A percentile compares a stretch with the other conserved stretches of the same genome.
Evolutionary conservation across 2,329 filamentous ascomycete genomes (phyloP).

Genomic region (Coleophoma cylindrospora): DNA sequence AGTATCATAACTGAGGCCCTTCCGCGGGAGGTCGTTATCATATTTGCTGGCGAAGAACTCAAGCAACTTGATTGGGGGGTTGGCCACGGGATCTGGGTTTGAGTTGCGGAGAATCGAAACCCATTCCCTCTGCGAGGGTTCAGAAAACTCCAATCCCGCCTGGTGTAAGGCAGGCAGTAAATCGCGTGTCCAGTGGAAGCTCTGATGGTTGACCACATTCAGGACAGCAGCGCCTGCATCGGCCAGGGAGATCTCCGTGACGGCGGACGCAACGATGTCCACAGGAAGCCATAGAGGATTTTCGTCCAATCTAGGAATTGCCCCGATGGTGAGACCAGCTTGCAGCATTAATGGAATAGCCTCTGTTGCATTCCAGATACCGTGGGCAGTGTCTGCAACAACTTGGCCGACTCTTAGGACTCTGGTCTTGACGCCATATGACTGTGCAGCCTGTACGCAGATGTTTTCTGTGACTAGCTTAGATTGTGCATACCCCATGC

Average conservation of each 20-base stretch:
- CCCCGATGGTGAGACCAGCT: constrained; percentile 34
- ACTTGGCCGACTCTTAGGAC: constrained; percentile 45
- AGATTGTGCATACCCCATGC: constrained; percentile 43
- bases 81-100: constrained; percentile 41
- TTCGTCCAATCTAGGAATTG: constrained; percentile 40
- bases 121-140: constrained; percentile 38
- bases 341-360: constrained; percentile 47
- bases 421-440: constrained; percentile 23
- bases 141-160: constrained; percentile 38
- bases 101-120: constrained; percentile 35
- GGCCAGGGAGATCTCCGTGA: constrained; percentile 32
- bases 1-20: constrained; percentile 8
- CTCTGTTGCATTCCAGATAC: constrained; percentile 45
- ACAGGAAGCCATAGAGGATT: constrained; percentile 39
- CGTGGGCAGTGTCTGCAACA: constrained; percentile 36
- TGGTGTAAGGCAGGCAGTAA: constrained; percentile 42
- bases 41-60: constrained; percentile 47
- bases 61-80: constrained; percentile 47
- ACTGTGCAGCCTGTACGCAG: constrained; percentile 25
- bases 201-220: constrained; percentile 44
- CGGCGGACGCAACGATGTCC: constrained; percentile 34
- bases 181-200: constrained; percentile 42
- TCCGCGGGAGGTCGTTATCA: constrained; percentile 33
- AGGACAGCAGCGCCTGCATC: constrained; percentile 12
- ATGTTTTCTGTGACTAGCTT: constrained; percentile 44